Conservation (phyloP, 139 green algal genomes). For the Nannochloris sp. region DNA sequence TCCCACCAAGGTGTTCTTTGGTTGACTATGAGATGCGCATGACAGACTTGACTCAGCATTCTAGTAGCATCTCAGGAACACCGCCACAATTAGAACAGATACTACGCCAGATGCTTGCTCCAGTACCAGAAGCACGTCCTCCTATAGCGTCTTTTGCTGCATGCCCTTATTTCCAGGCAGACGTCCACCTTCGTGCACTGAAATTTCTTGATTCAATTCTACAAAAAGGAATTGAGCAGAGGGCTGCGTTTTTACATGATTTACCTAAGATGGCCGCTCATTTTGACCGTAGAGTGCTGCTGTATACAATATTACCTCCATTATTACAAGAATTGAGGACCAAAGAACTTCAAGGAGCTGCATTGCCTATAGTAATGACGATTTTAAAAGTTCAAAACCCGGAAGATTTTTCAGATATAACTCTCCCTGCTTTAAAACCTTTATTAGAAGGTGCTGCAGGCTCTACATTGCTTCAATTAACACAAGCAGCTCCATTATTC, state of each 20-base stretch:
- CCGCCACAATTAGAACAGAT: slow-evolving; percentile 18
- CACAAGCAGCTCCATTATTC: slow-evolving; percentile 25
- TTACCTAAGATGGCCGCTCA: slow-evolving; percentile 48
- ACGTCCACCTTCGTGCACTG: slow-evolving; percentile 12
- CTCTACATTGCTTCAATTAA: slow-evolving; percentile 47
- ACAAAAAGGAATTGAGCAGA: slow-evolving; percentile 58
- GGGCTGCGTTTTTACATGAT: slow-evolving; percentile 66
- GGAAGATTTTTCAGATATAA: slow-evolving; percentile 31
- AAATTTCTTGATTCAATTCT: slow-evolving; percentile 78
- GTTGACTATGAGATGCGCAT: slow-evolving; percentile 32
- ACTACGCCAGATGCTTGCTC: slow-evolving; percentile 47
- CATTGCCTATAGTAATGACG: slow-evolving; percentile 53
- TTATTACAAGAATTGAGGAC: slow-evolving; percentile 47
- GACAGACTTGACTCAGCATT: slow-evolving; percentile 17
- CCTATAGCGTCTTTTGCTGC: slow-evolving; percentile 32
- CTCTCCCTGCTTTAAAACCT: slow-evolving; percentile 41
- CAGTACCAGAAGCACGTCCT: slow-evolving; percentile 23
- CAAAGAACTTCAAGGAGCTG: slow-evolving; percentile 32
- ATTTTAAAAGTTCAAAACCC: slow-evolving; percentile 36
- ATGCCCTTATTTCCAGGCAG: slow-evolving; percentile 45
- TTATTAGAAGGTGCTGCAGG: slow-evolving; percentile 29
- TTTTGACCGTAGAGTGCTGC: slow-evolving; percentile 66
- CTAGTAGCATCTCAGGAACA: no score
- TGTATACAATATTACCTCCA: slow-evolving; percentile 34
- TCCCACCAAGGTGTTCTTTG: slow-evolving; percentile 18